Evolutionary conservation across 2,329 filamentous ascomycete species (phyloP), one percentile per base, ranked within the genome.

Genomic region (Colletotrichum salicis): DNA sequence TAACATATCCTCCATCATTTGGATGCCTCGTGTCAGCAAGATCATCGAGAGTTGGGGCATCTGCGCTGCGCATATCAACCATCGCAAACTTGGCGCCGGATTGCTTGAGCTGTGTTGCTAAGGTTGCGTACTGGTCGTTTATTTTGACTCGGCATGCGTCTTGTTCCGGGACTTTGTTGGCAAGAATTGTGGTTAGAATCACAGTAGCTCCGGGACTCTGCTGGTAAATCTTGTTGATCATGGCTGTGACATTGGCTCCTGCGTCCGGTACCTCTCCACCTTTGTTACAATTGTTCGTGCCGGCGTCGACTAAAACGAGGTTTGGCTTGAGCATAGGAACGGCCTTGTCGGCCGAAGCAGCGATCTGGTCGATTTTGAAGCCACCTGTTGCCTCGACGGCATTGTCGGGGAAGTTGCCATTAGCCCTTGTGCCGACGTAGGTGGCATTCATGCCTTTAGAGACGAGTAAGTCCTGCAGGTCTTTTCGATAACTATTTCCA

Each of bases 401-500:
- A 24, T 71, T 71, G 4, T 71, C 29, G 15, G 70, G 13, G 19
- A 71, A 71, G 35, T 71, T 59, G 10, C 70, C 70, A 11, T 71
- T 71, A 5, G 54, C 0, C 29, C 45, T 59, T 2, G 70, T 69
- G 3, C 70, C 65, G 0, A 71, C 70, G 12, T 64, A 71, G 3
- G 70, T 52, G 15, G 64, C 65, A 12, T 55, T 69, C 35, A 71
- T 56, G 12, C 70, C 70, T 27, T 71, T 35, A 1, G 65, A 24
- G 1, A 69, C 59, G 8, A 71, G 59, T 3, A 64, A 33, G n/a
- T 75, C 72, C 41, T 78, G 77, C 2, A 84, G 77, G 41, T 72
- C 68, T 48, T 75, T 73, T 37, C 83, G 81, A 77, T 83, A 84
- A 48, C 83, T 82, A 74, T 83, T 82, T 61, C 77, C 78, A 56